Evolutionary conservation across 768 basidiomycete species (phyloP).

Genomic region (Pleurotus pulmonarius): DNA sequence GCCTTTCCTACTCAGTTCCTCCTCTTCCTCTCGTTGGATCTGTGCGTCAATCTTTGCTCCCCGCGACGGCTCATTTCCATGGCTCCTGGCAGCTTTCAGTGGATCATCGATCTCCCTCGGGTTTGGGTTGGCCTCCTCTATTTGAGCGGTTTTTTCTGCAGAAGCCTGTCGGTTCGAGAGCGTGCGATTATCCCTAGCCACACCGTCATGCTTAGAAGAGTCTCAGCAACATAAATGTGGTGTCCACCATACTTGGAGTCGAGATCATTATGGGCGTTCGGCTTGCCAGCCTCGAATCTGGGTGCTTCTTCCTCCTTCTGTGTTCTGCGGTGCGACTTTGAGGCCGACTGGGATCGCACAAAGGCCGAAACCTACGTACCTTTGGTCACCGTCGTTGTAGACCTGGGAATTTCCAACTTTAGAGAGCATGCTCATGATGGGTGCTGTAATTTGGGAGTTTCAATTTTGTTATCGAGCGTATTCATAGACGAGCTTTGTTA

Average conservation of each 20-base stretch:
- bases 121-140: constrained; percentile 24
- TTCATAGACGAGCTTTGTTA: too few relatives aligned
- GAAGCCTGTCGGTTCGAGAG: constrained; percentile 33
- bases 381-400: constrained; percentile 46
- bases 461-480: too few relatives aligned
- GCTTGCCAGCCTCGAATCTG: constrained; percentile 22
- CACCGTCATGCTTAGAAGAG: background rate
- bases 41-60: constrained; percentile 59
- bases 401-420: constrained; percentile 46
- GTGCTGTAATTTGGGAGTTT: too few relatives aligned
- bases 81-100: constrained; percentile 42
- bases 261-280: constrained; percentile 32
- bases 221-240: too few relatives aligned
- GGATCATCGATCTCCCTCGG: constrained; percentile 37
- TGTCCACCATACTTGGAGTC: constrained; percentile 33
- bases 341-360: too few relatives aligned
- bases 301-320: background rate
- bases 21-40: constrained; percentile 49
- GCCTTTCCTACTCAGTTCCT: constrained; percentile 41
- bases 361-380: constrained; percentile 22
- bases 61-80: constrained; percentile 54
- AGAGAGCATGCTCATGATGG: constrained; percentile 36
- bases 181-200: constrained; percentile 37
- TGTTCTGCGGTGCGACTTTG: background rate
- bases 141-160: constrained; percentile 22